Conservation (phyloP, 176 grass and related monocot genomes). For the Cenchrus purpureus region DNA sequence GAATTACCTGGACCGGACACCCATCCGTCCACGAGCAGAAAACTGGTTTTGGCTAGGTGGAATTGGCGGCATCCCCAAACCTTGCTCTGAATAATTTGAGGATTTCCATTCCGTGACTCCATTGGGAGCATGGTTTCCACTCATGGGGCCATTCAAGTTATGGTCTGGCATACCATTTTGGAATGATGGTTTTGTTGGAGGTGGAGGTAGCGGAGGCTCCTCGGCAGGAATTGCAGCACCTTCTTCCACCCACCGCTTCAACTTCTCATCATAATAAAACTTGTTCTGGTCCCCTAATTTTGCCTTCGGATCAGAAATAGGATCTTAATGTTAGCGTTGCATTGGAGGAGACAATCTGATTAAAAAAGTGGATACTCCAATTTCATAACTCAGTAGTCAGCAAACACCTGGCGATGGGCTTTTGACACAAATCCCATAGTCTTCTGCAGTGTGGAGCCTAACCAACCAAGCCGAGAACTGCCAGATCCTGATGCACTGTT, state of each 20-base stretch:
- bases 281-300: conserved; percentile 92
- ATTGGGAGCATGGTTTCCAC: conserved; percentile 49
- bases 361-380: not conserved
- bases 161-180: conserved; percentile 71
- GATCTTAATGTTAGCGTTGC: conserved; percentile 18
- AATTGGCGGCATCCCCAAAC: conserved; percentile 76
- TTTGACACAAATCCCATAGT: conserved; percentile 83
- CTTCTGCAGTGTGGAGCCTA: conserved; percentile 80
- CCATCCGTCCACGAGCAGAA: conserved; percentile 79
- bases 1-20: conserved; percentile 85
- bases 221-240: conserved; percentile 71
- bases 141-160: conserved; percentile 61
- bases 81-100: conserved; percentile 47
- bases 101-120: conserved; percentile 48
- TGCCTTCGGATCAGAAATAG: conserved; percentile 57
- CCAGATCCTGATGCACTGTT: conserved; percentile 53
- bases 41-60: conserved; percentile 94
- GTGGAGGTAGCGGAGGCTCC: conserved; percentile 76
- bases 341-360: not conserved
- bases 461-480: conserved; percentile 81
- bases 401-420: conserved; percentile 77
- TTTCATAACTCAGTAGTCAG: conserved; percentile 11
- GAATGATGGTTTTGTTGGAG: conserved; percentile 70
- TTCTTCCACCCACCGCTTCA: conserved; percentile 98
- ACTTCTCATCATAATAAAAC: conserved; percentile 95